phyloP scores from a whole-genome alignment of 805 yeast genomes.

The Kazachstania psychrophila region DNA sequence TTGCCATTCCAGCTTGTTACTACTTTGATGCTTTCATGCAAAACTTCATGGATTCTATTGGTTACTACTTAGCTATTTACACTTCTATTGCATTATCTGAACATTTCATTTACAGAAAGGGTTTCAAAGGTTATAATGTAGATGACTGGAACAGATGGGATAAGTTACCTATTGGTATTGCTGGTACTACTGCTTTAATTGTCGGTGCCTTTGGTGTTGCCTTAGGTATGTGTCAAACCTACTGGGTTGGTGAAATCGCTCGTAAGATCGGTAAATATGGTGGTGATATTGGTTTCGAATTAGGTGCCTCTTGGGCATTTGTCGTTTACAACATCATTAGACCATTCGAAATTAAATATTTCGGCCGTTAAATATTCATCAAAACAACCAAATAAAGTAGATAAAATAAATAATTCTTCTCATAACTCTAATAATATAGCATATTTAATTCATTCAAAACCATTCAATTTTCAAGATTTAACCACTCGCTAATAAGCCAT shows the following conservation, averaged over 20 bases:
- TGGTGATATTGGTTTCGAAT: constrained; percentile 74
- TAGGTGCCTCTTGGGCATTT: constrained; percentile 60
- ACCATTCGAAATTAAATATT: constrained; percentile 60
- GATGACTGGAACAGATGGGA: constrained; percentile 48
- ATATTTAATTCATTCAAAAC: too few relatives aligned
- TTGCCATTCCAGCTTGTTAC: constrained; percentile 83
- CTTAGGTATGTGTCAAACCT: constrained; percentile 76
- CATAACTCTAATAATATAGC: too few relatives aligned
- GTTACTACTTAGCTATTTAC: constrained; percentile 85
- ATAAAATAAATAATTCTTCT: too few relatives aligned
- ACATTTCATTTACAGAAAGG: constrained; percentile 70
- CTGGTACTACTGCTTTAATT: constrained; percentile 70
- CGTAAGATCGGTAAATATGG: constrained; percentile 41
- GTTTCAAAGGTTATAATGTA: constrained; percentile 52
- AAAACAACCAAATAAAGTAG: too few relatives aligned
- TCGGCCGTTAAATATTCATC: constrained; percentile 42
- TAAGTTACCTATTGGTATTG: constrained; percentile 62
- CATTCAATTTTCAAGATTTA: too few relatives aligned
- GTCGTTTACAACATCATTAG: constrained; percentile 51
- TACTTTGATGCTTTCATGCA: constrained; percentile 63
- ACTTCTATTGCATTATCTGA: constrained; percentile 63
- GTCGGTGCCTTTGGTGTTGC: constrained; percentile 81
- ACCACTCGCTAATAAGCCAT: too few relatives aligned
- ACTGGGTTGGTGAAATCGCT: constrained; percentile 70
- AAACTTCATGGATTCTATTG: constrained; percentile 83